These are phyloP conservation scores for Myriosclerotinia curreyana DNA, from an alignment of 2,329 filamentous ascomycete species.

Conservation along the genomic window DNA sequence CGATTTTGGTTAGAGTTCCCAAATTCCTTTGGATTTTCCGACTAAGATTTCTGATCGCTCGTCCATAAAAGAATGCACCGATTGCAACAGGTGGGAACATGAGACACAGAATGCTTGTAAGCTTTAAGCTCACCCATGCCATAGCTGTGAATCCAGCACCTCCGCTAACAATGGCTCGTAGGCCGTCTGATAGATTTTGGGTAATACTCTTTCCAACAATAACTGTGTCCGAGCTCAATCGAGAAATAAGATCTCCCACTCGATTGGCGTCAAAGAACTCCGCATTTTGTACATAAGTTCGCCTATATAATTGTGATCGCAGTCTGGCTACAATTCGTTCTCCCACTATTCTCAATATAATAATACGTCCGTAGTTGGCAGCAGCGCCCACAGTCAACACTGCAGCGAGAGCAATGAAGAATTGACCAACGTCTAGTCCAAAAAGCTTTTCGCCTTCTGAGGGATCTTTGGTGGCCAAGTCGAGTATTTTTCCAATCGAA, in stretches of 20 bases:
- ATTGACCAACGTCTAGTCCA: conserved; percentile 79
- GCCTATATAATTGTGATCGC: conserved; percentile 82
- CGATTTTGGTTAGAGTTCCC: conserved; percentile 91
- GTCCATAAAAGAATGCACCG: conserved; percentile 87
- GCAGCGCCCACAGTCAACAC: conserved; percentile 80
- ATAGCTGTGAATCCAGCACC: conserved; percentile 87
- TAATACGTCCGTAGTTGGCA: conserved; percentile 91
- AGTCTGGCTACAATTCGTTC: conserved; percentile 91
- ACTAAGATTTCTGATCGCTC: conserved; percentile 83
- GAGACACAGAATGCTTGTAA: conserved; percentile 81
- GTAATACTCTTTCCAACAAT: conserved; percentile 99
- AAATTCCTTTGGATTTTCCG: conserved; percentile 92
- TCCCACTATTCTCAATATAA: conserved; percentile 89
- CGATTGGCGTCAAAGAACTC: conserved; percentile 99
- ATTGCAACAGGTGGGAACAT: conserved; percentile 90
- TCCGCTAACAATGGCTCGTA: conserved; percentile 85
- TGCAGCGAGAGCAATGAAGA: conserved; percentile 76
- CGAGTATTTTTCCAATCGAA: conserved; percentile 92
- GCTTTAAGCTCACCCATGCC: conserved; percentile 89
- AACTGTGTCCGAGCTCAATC: conserved; percentile 92
- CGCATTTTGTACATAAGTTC: conserved; percentile 94
- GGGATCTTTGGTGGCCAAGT: conserved; percentile 75
- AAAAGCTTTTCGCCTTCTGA: conserved; percentile 70
- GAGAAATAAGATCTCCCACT: conserved; percentile 92
- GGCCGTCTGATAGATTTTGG: conserved; percentile 94